Evolutionary conservation across 352 stramenopile genomes (phyloP).

Genomic region (Phytopythium ostracodes): DNA sequence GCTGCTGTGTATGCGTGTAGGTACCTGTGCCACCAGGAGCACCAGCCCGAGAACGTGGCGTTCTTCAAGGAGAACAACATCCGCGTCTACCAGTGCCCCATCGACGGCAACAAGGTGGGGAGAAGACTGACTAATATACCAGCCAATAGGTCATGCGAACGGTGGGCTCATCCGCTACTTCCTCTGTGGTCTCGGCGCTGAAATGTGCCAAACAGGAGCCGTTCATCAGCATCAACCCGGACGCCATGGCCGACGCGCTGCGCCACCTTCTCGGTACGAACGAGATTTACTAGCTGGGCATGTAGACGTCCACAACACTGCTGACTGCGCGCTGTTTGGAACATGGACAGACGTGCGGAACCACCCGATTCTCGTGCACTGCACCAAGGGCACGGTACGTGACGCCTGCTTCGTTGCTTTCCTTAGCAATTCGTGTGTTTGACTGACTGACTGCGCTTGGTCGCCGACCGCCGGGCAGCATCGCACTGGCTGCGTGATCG

Average conservation of each 20-base stretch:
- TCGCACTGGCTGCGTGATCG: constrained; percentile 80
- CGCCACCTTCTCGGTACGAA: constrained; percentile 66
- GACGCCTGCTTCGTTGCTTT: not conserved
- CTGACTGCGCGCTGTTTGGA: not conserved
- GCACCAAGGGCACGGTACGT: constrained; percentile 83
- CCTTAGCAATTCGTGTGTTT: too few species aligned
- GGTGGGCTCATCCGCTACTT: too few species aligned
- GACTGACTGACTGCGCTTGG: too few species aligned
- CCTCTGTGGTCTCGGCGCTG: too few species aligned
- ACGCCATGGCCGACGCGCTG: constrained; percentile 75
- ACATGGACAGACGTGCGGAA: constrained; percentile 68
- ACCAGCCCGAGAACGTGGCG: constrained; percentile 72
- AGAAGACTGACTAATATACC: too few species aligned
- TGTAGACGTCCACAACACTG: too few species aligned
- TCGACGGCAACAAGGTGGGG: constrained; percentile 85
- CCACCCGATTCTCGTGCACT: constrained; percentile 85
- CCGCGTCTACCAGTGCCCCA: constrained; percentile 78
- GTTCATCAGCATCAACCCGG: constrained; percentile 86
- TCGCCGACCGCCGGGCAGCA: constrained; percentile 20
- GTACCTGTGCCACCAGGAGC: constrained; percentile 81
- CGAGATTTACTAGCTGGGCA: too few species aligned
- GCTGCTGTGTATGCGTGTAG: constrained; percentile 14
- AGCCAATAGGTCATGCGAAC: too few species aligned
- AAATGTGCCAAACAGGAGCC: constrained; percentile 51
- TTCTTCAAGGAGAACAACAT: constrained; percentile 86